Base-by-base conservation (phyloP, 192 early-diverging fungal genomes). In the Physocladia obscura region DNA sequence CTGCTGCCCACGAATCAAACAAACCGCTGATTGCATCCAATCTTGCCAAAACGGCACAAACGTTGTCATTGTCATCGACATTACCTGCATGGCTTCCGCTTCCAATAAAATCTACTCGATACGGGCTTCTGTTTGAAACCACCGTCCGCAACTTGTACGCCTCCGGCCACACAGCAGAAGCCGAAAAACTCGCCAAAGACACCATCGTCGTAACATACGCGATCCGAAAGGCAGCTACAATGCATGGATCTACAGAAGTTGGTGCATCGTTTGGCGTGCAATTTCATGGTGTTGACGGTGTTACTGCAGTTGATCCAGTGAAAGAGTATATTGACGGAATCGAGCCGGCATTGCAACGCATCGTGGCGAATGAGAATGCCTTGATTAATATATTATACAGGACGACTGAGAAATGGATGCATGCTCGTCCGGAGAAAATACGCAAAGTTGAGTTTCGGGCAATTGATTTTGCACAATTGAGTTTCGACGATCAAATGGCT, bases 381-480 rank as follows among this genome's bases (percentile, higher is more conserved):
- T 8, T 44, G 8, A 44, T 44, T 44, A 15, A 4, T n/a, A 52
- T 4, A 21, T 21, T 65, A 44, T n/a, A n/a, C 8, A 44, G 40
- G 8, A n/a, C 40, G 8, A 44, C 40, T 8, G n/a, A 8, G n/a
- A n/a, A 44, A 44, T 44, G 40, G 34, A 27, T 26, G 2, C n/a
- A 47, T 37, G 17, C 1, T 49, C 19, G 30, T 8, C 32, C 15
- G 21, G 44, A 63, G 29, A n/a, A n/a, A 8, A 44, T 13, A 8
- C 8, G 8, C 11, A 44, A 31, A 29, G 62, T 51, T 4, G 52
- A 57, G 6, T 65, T 73, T 47, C 50, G 62, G n/a, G 71, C 71
- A 8, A 47, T 73, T 15, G 71, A 73, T 40, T 67, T 73, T 34
- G 71, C 71, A 22, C 19, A 51, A 3, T 26, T 73, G 29, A 21